phyloP scores from a whole-genome alignment of 352 stramenopile genomes.

The Aphanomyces cochlioides region DNA sequence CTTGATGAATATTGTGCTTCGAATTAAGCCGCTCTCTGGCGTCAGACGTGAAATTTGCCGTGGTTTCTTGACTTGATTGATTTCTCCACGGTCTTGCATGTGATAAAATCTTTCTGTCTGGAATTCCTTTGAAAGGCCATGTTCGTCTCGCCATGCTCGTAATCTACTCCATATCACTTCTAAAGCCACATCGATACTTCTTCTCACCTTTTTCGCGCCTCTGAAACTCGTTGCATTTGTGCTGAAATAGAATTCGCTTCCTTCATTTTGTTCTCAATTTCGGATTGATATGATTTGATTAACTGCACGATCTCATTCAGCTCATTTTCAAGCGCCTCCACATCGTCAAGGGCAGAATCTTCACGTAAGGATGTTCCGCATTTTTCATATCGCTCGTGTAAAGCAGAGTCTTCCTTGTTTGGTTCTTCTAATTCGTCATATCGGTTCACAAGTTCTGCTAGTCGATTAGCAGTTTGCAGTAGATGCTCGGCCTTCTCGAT shows the following conservation, averaged over 20 bases:
- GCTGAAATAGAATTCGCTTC: neutral
- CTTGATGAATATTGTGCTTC: neutral
- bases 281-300: neutral
- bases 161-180: neutral
- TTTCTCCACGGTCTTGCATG: neutral
- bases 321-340: neutral
- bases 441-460: neutral
- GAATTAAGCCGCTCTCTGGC: neutral
- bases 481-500: neutral
- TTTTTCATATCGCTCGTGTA: no score
- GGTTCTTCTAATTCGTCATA: no score
- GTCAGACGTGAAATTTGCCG: neutral
- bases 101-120: neutral
- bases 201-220: neutral
- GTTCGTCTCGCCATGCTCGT: neutral
- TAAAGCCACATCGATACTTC: neutral
- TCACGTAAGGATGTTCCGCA: no score
- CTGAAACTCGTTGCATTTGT: neutral
- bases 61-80: neutral
- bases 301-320: neutral
- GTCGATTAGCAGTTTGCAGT: neutral
- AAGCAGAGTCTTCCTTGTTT: no score
- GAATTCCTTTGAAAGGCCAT: neutral
- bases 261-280: neutral
- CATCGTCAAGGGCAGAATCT: no score